Conservation (phyloP, 2,329 filamentous ascomycete species). For the Oidium heveae region DNA sequence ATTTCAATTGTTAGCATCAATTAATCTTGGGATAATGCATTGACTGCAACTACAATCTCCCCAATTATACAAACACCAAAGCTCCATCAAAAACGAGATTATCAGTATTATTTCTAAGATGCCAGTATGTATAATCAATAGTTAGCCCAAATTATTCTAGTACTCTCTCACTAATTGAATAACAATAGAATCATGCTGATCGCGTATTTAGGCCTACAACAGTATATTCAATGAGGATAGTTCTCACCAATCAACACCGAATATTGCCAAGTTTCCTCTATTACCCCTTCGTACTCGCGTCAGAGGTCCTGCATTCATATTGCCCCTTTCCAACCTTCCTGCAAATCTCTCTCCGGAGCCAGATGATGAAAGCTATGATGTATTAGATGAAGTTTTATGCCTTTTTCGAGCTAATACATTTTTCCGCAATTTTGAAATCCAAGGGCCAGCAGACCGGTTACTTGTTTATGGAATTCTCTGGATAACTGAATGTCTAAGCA, state of each 20-base stretch:
- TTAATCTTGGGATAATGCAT: too few species aligned
- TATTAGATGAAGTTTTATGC: constrained; percentile 74
- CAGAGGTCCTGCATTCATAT: constrained; percentile 77
- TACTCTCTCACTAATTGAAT: too few species aligned
- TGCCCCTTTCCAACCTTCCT: constrained; percentile 29
- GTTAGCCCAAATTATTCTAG: too few species aligned
- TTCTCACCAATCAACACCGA: constrained; percentile 28
- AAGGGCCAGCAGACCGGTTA: constrained; percentile 78
- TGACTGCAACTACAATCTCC: too few species aligned
- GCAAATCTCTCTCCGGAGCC: constrained; percentile 38
- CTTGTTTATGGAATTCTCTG: constrained; percentile 94
- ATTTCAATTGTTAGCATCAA: too few species aligned
- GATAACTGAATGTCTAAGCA: constrained; percentile 68
- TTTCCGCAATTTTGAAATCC: constrained; percentile 98
- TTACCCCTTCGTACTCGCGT: constrained; percentile 86
- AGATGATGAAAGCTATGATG: constrained; percentile 82
- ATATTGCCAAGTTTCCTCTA: constrained; percentile 73
- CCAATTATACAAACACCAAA: too few species aligned
- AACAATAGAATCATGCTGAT: not conserved
- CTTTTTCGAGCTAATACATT: constrained; percentile 96
- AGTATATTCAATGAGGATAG: constrained; percentile 81
- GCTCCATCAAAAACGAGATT: too few species aligned
- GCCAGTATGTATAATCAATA: too few species aligned
- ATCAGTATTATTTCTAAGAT: too few species aligned
- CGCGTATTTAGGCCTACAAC: constrained; percentile 57